Evolutionary conservation across 306 rosid genomes (phyloP).

Genomic region (Luffa aegyptiaca): DNA sequence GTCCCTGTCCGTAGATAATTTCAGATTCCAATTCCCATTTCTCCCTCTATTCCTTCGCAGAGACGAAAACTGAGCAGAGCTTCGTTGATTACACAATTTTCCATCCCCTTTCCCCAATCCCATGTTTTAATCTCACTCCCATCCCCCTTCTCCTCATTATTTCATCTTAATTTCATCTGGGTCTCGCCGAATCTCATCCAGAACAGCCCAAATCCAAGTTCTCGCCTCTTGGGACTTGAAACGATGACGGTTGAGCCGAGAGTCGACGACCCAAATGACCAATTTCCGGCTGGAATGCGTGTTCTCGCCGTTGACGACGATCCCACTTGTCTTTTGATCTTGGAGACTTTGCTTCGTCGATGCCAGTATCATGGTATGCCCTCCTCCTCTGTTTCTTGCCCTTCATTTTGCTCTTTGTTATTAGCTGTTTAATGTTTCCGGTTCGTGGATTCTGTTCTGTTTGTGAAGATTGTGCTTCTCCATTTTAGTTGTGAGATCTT

Average conservation of each 20-base stretch:
- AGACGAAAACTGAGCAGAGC: background rate
- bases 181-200: background rate
- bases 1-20: background rate
- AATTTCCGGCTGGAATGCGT: conserved; percentile 91
- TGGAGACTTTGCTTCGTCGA: conserved; percentile 71
- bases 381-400: conserved; percentile 1
- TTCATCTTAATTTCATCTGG: conserved; percentile 7
- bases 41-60: background rate
- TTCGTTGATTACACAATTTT: background rate
- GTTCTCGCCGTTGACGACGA: conserved; percentile 96
- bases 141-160: background rate
- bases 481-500: background rate
- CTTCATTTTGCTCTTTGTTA: background rate
- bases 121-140: background rate
- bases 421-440: background rate
- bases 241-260: conserved; percentile 35
- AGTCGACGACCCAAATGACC: conserved; percentile 41
- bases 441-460: background rate
- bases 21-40: background rate
- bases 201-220: background rate
- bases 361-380: conserved; percentile 82
- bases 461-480: background rate
- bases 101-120: background rate
- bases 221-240: background rate
- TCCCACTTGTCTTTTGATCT: conserved; percentile 61